These are phyloP conservation scores for Rhamnella rubrinervis DNA, from an alignment of 331 rosid species.

Conservation along the genomic window DNA sequence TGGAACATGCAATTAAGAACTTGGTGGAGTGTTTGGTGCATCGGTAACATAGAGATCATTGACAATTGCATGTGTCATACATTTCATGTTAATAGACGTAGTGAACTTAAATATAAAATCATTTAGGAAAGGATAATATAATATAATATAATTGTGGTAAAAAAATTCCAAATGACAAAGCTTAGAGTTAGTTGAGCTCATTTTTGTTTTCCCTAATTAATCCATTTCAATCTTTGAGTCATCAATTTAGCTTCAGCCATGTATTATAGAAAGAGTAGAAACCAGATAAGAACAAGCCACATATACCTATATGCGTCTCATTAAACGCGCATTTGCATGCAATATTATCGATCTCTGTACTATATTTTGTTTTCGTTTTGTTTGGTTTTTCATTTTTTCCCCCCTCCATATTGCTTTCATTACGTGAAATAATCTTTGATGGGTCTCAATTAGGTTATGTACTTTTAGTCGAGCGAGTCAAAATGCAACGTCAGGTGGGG, in stretches of 20 bases:
- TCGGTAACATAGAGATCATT: not conserved
- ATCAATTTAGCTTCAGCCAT: not conserved
- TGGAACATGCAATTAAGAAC: no score
- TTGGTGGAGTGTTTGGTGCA: not conserved
- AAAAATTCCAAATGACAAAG: not conserved
- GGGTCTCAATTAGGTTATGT: not conserved
- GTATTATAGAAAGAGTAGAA: no score
- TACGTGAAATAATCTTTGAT: not conserved
- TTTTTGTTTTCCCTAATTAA: not conserved
- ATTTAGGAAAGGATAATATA: no score
- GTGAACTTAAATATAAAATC: no score
- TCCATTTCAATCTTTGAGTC: not conserved
- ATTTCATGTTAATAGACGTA: no score
- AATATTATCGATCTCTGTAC: not conserved
- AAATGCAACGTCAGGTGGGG: not conserved
- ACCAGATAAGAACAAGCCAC: no score
- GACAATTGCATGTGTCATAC: no score
- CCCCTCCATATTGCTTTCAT: not conserved
- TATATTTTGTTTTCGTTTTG: not conserved
- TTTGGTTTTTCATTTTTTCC: not conserved
- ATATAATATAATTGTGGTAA: no score
- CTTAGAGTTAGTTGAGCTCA: conserved; percentile 3
- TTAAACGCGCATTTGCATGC: no score
- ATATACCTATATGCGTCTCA: no score
- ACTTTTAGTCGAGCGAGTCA: conserved; percentile 15